phyloP scores from a whole-genome alignment of 2,329 filamentous ascomycete species.

The Phialocephala sp. region DNA sequence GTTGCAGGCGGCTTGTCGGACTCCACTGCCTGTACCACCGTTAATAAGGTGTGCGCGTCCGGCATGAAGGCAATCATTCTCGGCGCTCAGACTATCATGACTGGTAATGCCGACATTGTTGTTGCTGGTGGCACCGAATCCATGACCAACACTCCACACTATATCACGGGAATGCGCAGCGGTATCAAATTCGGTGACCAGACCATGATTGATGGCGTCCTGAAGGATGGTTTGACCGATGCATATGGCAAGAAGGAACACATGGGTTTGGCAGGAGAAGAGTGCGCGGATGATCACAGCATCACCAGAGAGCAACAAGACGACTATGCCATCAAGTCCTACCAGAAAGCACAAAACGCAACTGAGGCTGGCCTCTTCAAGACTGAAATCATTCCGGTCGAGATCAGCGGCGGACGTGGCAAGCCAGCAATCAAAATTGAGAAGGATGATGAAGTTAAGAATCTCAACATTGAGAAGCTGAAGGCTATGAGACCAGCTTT shows the following conservation, averaged over 20 bases:
- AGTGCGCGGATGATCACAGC: constrained; percentile 84
- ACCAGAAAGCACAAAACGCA: constrained; percentile 90
- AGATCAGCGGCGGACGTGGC: constrained; percentile 85
- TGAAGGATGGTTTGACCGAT: constrained; percentile 94
- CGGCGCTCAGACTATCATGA: constrained; percentile 96
- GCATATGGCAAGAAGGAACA: constrained; percentile 91
- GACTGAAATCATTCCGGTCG: constrained; percentile 86
- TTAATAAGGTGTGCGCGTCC: constrained; percentile 99
- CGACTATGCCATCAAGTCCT: constrained; percentile 92
- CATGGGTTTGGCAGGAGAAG: constrained; percentile 93
- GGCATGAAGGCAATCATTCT: constrained; percentile 93
- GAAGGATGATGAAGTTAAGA: constrained; percentile 95
- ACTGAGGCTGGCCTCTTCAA: constrained; percentile 81
- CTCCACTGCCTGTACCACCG: constrained; percentile 82
- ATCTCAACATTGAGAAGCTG: constrained; percentile 84
- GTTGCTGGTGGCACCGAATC: constrained; percentile 96
- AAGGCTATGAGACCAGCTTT: constrained; percentile 85
- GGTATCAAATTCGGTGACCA: constrained; percentile 96
- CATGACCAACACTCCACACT: constrained; percentile 98
- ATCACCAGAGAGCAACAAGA: constrained; percentile 88
- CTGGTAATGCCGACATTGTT: constrained; percentile 89
- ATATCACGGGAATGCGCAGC: constrained; percentile 83
- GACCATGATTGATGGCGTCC: constrained; percentile 84
- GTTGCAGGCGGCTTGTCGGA: constrained; percentile 85
- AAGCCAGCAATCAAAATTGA: constrained; percentile 84